Percentiles rank a stretch among this genome's conserved stretches.
phyloP scores from a whole-genome alignment of 495 filamentous ascomycete species.

The Penicillium cosmopolitanum region DNA sequence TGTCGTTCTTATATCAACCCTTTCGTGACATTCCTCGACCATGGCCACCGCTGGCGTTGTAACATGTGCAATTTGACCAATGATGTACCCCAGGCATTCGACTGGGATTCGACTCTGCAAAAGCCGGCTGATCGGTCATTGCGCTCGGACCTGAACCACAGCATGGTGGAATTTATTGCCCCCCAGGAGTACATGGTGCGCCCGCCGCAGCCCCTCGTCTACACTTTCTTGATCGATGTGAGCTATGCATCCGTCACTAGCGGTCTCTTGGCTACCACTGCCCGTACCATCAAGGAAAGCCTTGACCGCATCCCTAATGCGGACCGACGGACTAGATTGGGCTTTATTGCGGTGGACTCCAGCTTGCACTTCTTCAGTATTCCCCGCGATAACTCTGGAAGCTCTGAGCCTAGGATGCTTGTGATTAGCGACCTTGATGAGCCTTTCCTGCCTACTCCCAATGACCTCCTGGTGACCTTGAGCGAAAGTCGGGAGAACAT shows the following conservation, averaged over 20 bases:
- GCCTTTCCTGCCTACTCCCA: slow-evolving; percentile 92
- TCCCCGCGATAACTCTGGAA: slow-evolving; percentile 82
- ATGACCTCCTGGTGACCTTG: slow-evolving; percentile 89
- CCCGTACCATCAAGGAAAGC: slow-evolving; percentile 92
- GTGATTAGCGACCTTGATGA: slow-evolving; percentile 96
- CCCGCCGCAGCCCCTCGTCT: slow-evolving; percentile 95
- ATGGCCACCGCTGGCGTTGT: slow-evolving; percentile 97
- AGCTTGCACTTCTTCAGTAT: slow-evolving; percentile 95
- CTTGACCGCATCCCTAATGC: slow-evolving; percentile 97
- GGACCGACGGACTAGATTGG: slow-evolving; percentile 86
- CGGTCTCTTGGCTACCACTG: slow-evolving; percentile 92
- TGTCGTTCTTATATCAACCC: slow-evolving; percentile 98
- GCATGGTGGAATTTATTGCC: slow-evolving; percentile 94
- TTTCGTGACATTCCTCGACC: slow-evolving; percentile 93
- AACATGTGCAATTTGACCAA: slow-evolving; percentile 99
- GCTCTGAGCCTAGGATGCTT: slow-evolving; percentile 82
- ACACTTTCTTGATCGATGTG: slow-evolving; percentile 96
- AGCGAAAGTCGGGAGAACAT: slow-evolving; percentile 88
- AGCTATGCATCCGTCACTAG: slow-evolving; percentile 89
- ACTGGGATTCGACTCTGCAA: slow-evolving; percentile 92
- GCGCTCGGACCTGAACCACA: slow-evolving; percentile 87
- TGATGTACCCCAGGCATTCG: slow-evolving; percentile 96
- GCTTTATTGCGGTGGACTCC: slow-evolving; percentile 95
- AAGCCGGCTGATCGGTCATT: slow-evolving; percentile 89
- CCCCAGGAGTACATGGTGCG: slow-evolving; percentile 99